Evolutionary conservation across 257 asterid species (phyloP), one percentile per base, ranked within the genome.

Genomic region (Verbena officinalis): DNA sequence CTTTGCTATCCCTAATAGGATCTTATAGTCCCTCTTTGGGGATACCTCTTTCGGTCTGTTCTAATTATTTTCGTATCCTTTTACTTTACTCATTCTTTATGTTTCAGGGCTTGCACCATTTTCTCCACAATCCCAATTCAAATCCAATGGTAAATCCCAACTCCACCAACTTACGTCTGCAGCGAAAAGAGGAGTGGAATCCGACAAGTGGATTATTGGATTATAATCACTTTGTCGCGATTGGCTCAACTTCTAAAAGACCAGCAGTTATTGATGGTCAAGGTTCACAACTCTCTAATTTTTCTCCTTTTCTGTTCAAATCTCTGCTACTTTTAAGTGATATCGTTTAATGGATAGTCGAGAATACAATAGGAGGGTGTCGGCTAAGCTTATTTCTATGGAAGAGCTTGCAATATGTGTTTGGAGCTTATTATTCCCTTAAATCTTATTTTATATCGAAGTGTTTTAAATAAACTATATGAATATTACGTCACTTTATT

Each of bases 41-140:
- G n/a, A n/a, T n/a, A n/a, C n/a, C n/a, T n/a, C n/a, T n/a, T n/a
- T n/a, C 20, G 19, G 30, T 49, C 14, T 49, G 8, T 20, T 23
- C 9, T 49, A 2, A 20, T 52, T 30, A 19, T 0, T 51, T 12
- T 14, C 48, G 5, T n/a, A 12, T 63, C 39, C 30, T 12, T 34
- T 27, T 12, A 16, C 44, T 20, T 23, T 16, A 4, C 31, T 16
- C 51, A 0, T 15, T 56, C 42, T 30, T 63, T 27, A 34, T 31
- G 10, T 70, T 75, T 49, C 81, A 82, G 92, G 89, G 74, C 46
- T 49, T 51, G 38, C 77, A 68, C 27, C 73, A 71, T 36, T 33
- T 52, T 55, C 55, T 76, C 27, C 64, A 78, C 4, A 62, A 49
- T 69, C 61, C 68, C 16, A 77, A 77, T 58, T 54, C 71, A 40